A percentile compares a stretch with the other conserved stretches of the same genome.
These are phyloP conservation scores for Aspergillus pseudoglaucus DNA, from an alignment of 2,329 filamentous ascomycete species.

Conservation along the genomic window DNA sequence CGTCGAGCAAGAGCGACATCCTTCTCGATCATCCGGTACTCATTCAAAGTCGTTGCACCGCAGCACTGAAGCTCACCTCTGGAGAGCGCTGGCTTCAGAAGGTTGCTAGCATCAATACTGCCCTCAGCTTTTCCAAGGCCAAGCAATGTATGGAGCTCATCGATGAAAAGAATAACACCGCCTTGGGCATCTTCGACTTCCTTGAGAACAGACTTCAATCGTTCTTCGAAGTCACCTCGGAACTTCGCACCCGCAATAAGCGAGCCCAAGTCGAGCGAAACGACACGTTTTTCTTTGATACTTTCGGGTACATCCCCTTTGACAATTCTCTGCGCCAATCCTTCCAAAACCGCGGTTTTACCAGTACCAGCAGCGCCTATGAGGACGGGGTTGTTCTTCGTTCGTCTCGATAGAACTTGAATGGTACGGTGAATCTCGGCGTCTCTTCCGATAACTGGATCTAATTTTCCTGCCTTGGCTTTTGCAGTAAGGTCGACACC, in stretches of 20 bases:
- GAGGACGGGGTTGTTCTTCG: conserved; percentile 94
- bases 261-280: conserved; percentile 80
- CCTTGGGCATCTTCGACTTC: conserved; percentile 88
- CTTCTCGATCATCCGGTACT: conserved; percentile 92
- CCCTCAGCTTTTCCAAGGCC: conserved; percentile 93
- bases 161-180: conserved; percentile 87
- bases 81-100: conserved; percentile 88
- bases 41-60: conserved; percentile 85
- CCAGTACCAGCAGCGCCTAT: conserved; percentile 87
- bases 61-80: conserved; percentile 91
- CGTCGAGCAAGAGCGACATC: conserved; percentile 86
- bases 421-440: conserved; percentile 89
- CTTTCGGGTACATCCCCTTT: conserved; percentile 91
- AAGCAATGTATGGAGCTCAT: conserved; percentile 85
- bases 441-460: conserved; percentile 92
- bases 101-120: conserved; percentile 90
- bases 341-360: conserved; percentile 90
- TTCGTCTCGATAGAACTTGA: conserved; percentile 83
- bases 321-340: conserved; percentile 82
- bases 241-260: conserved; percentile 96
- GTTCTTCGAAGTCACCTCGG: conserved; percentile 90
- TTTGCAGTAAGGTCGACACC: conserved; percentile 82
- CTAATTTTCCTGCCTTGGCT: conserved; percentile 82
- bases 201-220: conserved; percentile 81
- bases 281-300: conserved; percentile 87